Conservation (phyloP, 2,329 filamentous ascomycete genomes). For the Pyrenochaeta sp. region DNA sequence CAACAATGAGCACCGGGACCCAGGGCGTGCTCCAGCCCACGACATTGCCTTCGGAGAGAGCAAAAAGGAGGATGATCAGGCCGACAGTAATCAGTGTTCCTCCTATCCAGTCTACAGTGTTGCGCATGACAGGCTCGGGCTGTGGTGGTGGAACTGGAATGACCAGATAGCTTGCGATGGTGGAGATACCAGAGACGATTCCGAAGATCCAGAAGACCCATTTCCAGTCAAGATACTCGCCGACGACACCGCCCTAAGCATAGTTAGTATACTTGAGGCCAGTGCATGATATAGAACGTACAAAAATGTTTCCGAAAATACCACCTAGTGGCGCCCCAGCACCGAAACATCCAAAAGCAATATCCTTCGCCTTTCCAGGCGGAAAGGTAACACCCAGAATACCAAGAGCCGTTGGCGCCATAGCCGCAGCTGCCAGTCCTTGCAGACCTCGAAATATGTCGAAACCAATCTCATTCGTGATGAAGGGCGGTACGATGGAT, state of each 20-base stretch:
- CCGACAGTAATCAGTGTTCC: constrained; percentile 69
- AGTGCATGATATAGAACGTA: constrained; percentile 3
- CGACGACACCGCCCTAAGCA: constrained; percentile 64
- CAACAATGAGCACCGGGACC: constrained; percentile 67
- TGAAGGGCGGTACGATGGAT: constrained; percentile 68
- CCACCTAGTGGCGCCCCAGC: constrained; percentile 72
- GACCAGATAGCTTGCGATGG: constrained; percentile 65
- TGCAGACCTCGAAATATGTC: constrained; percentile 72
- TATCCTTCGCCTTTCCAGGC: constrained; percentile 74
- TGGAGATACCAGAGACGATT: constrained; percentile 66
- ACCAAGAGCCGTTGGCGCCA: constrained; percentile 75
- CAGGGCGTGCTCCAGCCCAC: constrained; percentile 72
- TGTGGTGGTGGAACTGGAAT: constrained; percentile 63
- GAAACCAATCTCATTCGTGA: constrained; percentile 73
- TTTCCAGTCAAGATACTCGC: constrained; percentile 59
- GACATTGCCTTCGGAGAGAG: constrained; percentile 73
- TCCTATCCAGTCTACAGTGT: constrained; percentile 72
- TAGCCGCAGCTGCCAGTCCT: constrained; percentile 73
- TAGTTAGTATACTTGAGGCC: constrained; percentile 5
- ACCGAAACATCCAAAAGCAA: constrained; percentile 64
- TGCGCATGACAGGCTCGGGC: constrained; percentile 46
- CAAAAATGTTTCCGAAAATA: constrained; percentile 70
- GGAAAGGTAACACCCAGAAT: constrained; percentile 74
- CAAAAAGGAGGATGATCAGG: constrained; percentile 70
- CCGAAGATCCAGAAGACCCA: constrained; percentile 64